Evolutionary conservation across 208 protist genomes (phyloP), one percentile per base, ranked within the genome.

Genomic region (Crithidia sp.): DNA sequence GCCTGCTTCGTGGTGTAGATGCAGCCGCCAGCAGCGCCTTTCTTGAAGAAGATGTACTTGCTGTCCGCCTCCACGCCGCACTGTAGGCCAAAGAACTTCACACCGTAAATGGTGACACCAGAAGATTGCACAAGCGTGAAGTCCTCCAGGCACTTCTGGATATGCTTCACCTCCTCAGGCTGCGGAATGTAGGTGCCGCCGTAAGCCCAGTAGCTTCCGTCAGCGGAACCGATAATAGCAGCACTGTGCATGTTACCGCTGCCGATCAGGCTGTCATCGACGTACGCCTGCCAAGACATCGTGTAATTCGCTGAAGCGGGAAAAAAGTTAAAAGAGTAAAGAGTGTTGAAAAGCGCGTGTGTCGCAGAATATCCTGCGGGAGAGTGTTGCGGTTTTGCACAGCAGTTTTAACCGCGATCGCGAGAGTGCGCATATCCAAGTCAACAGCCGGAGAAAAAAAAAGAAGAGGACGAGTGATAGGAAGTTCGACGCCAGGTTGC

Each of bases 141-240:
- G 50, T 94, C 77, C 17, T 81, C 76, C 47, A 96, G 12, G 74
- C 82, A 92, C 63, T 85, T 83, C 36, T 90, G 84, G 49, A 96
- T 93, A 71, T 92, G 88, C 47, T 86, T 78, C 63, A 96, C 88
- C 80, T 96, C 89, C 13, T 91, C 89, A 12, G 92, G 87, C 69
- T 96, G 92, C 40, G 92, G 92, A 55, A 96, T 81, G 76, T 93
- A 92, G 50, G 53, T 93, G 60, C 92, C 92, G 43, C 92, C 92
- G 60, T 94, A 93, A 0, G 89, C 92, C 90, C 92, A 96, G 82
- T 96, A 96, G 79, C 88, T 93, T 41, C 92, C 89, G 73, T 96
- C 92, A 43, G 75, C 78, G 49, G 91, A 74, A 19, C 92, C 85
- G 41, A 94, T 74, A 81, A 96, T 93, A 13, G 87, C 82, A 17